Evolutionary conservation across 2,329 filamentous ascomycete species (phyloP), one percentile per base, ranked within the genome.

Genomic region (Apiospora rasikravindrae): DNA sequence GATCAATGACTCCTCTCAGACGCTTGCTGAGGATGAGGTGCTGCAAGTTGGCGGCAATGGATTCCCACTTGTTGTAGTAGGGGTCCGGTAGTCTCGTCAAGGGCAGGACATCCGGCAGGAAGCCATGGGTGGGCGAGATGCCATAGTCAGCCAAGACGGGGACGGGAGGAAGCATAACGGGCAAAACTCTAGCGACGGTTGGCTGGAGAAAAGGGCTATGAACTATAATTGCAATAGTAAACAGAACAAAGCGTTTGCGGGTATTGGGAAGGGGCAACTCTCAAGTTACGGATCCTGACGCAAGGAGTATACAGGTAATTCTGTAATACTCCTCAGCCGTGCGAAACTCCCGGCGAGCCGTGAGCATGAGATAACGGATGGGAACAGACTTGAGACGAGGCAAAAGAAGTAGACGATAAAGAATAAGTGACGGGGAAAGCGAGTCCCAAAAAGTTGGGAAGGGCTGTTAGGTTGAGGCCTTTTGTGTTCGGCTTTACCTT

Each of bases 21-120:
- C 95, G 91, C 81, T 93, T 94, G 83, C 92, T 97, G 71, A 98
- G 88, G 69, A 98, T 91, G 73, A 98, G 86, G 16, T 92, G 91
- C 83, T 98, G 96, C 42, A 99, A 87, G 79, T 98, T 98, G 76
- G 91, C 89, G 45, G 92, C 90, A 69, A 98, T 88, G 66, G 92
- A 90, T 84, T 99, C 96, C 96, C 96, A 99, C 80, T 94, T 94
- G 82, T 93, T 92, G 83, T 98, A 99, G 86, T 98, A 98, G 2
- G 93, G 89, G 79, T 98, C 93, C 13, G 95, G 93, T 19, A 99
- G 90, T 71, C 90, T 86, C 74, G 94, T 91, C 74, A 98, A 86
- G 57, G 96, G 96, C 47, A 93, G 84, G 75, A 94, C 91, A 74
- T 93, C 87, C 1, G 96, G 95, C 70, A 99, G 89, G 84, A 99